Conservation (phyloP, 2,329 filamentous ascomycete genomes). For the Pezicula carpinea region DNA sequence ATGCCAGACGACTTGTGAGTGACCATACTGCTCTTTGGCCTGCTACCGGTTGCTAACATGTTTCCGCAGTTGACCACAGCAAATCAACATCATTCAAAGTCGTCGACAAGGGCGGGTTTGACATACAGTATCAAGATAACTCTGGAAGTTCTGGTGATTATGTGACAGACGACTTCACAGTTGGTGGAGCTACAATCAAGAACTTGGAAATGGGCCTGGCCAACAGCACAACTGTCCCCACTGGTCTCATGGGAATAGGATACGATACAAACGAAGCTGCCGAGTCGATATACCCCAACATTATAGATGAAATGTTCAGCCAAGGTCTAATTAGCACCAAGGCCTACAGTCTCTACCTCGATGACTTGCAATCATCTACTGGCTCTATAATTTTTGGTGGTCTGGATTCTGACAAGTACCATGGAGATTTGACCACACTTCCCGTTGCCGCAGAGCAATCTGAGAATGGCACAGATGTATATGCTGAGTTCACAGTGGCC, state of each 20-base stretch:
- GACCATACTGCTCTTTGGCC: slow-evolving; percentile 33
- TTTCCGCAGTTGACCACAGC: slow-evolving; percentile 39
- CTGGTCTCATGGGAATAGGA: slow-evolving; percentile 56
- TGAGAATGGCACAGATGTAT: slow-evolving; percentile 3
- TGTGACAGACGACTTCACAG: slow-evolving; percentile 49
- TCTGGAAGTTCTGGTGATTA: slow-evolving; percentile 52
- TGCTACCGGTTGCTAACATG: background rate
- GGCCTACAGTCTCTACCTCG: slow-evolving; percentile 34
- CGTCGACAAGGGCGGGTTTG: slow-evolving; percentile 41
- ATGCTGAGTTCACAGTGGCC: slow-evolving; percentile 25
- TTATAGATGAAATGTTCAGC: slow-evolving; percentile 30
- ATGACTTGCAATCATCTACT: slow-evolving; percentile 29
- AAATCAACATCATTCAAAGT: slow-evolving; percentile 45
- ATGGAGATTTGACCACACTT: slow-evolving; percentile 30
- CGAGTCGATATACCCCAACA: slow-evolving; percentile 31
- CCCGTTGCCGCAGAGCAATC: slow-evolving; percentile 11
- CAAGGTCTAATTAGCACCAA: slow-evolving; percentile 38
- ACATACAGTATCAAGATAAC: slow-evolving; percentile 57
- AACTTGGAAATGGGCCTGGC: slow-evolving; percentile 53
- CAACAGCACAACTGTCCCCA: slow-evolving; percentile 40
- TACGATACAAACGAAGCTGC: slow-evolving; percentile 46
- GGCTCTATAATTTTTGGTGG: slow-evolving; percentile 40
- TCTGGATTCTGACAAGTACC: slow-evolving; percentile 41
- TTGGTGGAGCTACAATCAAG: slow-evolving; percentile 44
- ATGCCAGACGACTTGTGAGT: slow-evolving; percentile 38